Evolutionary conservation across 805 yeast genomes (phyloP), one percentile per base, ranked within the genome.

Genomic region (Pichia eremophila): DNA sequence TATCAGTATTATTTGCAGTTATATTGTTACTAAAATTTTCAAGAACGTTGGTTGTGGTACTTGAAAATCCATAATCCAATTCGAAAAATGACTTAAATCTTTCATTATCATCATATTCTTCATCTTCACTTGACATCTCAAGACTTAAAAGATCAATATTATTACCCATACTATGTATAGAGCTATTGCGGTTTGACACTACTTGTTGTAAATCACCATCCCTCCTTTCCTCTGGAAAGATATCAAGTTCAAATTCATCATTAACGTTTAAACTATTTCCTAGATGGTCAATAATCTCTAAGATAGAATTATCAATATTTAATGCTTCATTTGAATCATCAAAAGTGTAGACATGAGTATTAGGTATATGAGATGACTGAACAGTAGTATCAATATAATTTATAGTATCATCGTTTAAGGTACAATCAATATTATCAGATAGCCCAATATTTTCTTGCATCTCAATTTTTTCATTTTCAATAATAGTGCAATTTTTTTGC

Each of bases 51-150:
- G 36, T 8, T 10, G 36, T 15, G 3, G 36, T 4, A 15, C 36
- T 34, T 3, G 36, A 34, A 34, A 34, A 10, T 15, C 36, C 36
- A 34, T 34, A 34, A 34, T 34, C 44, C 5, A 48, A 12, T 6
- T 45, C 47, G 34, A 48, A 48, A 34, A 48, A 48, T 2, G 35
- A 19, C 34, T 39, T 34, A 18, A 48, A 48, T 9, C 51, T 15
- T 18, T 39, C 31, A 28, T 36, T 17, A 19, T 45, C 47, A 28
- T 41, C 45, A 22, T 39, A 45, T 31, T 48, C 46, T 19, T 43
- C 48, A 34, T 48, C 48, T 17, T 48, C 51, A 28, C 46, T 44
- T 8, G 47, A 43, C 8, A 48, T 18, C 15, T 45, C 44, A n/a
- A 48, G 14, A 12, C 37, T 37, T 11, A 48, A 19, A 11, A 48